Conservation (phyloP, 169 alveolate species). For the Cryptosporidium tyzzeri region DNA sequence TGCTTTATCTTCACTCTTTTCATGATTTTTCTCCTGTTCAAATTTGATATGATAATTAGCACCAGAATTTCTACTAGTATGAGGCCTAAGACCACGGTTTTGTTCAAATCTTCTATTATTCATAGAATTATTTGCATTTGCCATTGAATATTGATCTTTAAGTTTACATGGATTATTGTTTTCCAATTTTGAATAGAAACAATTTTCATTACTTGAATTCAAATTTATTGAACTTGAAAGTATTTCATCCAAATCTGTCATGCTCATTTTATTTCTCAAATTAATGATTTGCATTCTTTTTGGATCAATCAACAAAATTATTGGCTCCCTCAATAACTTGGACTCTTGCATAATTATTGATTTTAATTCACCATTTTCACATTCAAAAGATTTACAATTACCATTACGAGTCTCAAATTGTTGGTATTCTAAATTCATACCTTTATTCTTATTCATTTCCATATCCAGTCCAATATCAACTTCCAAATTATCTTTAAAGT, state of each 20-base stretch:
- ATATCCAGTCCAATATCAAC: background rate
- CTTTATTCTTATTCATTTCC: background rate
- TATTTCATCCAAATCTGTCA: constrained; percentile 12
- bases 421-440: background rate
- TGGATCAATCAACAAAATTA: constrained; percentile 43
- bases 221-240: constrained; percentile 6
- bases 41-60: background rate
- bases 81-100: background rate
- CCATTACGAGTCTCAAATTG: background rate
- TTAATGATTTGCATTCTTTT: constrained; percentile 23
- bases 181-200: background rate
- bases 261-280: constrained; percentile 1
- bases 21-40: background rate
- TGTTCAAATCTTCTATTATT: background rate
- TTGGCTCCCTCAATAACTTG: constrained; percentile 31
- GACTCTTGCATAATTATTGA: constrained; percentile 10
- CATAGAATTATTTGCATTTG: background rate
- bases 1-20: background rate
- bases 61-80: background rate
- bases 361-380: background rate
- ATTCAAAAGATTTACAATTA: background rate
- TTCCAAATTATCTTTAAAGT: background rate
- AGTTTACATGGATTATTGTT: background rate
- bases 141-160: too few species aligned
- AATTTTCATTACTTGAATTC: background rate